Evolutionary conservation across 2,329 filamentous ascomycete genomes (phyloP).

Genomic region (Monilinia vaccinii-corymbosi): DNA sequence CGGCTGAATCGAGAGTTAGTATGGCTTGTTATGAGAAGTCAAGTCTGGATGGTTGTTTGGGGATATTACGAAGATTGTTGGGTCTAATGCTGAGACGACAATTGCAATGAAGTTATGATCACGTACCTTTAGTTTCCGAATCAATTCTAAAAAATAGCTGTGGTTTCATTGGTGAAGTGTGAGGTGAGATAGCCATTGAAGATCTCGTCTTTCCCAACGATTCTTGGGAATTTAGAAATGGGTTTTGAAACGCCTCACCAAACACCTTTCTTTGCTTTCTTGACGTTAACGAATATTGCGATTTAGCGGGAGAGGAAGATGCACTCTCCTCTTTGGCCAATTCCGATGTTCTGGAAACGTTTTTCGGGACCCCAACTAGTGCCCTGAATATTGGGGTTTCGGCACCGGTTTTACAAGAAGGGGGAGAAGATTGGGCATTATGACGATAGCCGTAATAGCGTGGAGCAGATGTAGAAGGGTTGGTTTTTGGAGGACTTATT

Average conservation of each 20-base stretch:
- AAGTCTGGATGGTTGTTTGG: not conserved
- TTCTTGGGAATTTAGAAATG: not conserved
- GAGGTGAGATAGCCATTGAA: slow-evolving; percentile 1
- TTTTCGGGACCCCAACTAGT: not conserved
- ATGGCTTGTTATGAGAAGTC: not conserved
- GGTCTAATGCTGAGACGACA: not conserved
- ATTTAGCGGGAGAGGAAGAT: not conserved
- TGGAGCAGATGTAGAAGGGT: not conserved
- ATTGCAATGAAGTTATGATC: not conserved
- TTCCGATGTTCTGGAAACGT: not conserved
- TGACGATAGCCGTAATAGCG: not conserved
- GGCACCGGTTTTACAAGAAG: not conserved
- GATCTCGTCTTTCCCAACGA: not conserved
- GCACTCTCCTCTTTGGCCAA: not conserved
- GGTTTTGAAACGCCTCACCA: slow-evolving; percentile 8
- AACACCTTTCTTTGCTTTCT: slow-evolving; percentile 9
- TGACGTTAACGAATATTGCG: not conserved
- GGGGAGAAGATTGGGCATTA: not conserved
- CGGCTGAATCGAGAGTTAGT: not conserved
- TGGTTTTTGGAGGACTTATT: not conserved
- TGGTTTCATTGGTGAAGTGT: not conserved
- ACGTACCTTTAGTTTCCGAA: not conserved
- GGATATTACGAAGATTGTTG: no score
- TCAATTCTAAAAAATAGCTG: not conserved
- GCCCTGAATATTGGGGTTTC: not conserved